Percentiles rank a stretch among this genome's conserved stretches.
Conservation (phyloP, 768 basidiomycete genomes). For the Psilocybe subaeruginosa region DNA sequence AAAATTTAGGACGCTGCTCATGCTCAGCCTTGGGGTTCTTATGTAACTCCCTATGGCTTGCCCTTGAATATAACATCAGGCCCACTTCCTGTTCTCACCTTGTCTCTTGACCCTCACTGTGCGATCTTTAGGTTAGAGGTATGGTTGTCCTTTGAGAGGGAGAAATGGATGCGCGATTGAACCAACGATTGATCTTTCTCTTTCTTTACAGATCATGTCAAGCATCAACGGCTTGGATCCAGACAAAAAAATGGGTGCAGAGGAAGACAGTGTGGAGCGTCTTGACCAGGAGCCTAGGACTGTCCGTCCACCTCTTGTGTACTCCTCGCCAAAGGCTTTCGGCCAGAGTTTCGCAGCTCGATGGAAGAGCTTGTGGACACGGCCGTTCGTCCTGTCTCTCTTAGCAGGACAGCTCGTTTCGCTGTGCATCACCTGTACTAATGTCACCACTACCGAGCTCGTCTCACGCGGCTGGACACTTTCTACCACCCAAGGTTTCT, state of each 20-base stretch:
- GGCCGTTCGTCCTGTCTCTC: slow-evolving; percentile 68
- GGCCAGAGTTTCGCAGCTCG: slow-evolving; percentile 53
- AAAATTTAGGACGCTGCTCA: slow-evolving; percentile 4
- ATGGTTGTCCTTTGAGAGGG: background rate
- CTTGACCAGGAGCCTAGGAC: background rate
- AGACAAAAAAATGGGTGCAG: background rate
- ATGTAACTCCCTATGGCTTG: slow-evolving; percentile 6
- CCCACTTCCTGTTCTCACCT: slow-evolving; percentile 7
- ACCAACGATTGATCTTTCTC: background rate
- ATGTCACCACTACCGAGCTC: slow-evolving; percentile 83
- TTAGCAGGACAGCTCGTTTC: slow-evolving; percentile 84
- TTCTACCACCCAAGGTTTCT: slow-evolving; percentile 83
- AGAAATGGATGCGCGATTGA: background rate
- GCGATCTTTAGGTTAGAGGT: background rate
- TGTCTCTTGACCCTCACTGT: background rate
- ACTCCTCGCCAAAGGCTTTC: slow-evolving; percentile 61
- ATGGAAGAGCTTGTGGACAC: slow-evolving; percentile 80
- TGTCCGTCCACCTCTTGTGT: slow-evolving; percentile 64
- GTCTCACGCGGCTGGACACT: slow-evolving; percentile 68
- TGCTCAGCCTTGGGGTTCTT: slow-evolving; percentile 5
- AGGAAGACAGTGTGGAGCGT: background rate
- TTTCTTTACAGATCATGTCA: slow-evolving; percentile 1
- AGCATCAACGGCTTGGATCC: slow-evolving; percentile 1
- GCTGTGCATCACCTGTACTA: slow-evolving; percentile 88
- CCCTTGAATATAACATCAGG: slow-evolving; percentile 3